Conservation (phyloP, 331 rosid species). For the Stylosanthes scabra region DNA sequence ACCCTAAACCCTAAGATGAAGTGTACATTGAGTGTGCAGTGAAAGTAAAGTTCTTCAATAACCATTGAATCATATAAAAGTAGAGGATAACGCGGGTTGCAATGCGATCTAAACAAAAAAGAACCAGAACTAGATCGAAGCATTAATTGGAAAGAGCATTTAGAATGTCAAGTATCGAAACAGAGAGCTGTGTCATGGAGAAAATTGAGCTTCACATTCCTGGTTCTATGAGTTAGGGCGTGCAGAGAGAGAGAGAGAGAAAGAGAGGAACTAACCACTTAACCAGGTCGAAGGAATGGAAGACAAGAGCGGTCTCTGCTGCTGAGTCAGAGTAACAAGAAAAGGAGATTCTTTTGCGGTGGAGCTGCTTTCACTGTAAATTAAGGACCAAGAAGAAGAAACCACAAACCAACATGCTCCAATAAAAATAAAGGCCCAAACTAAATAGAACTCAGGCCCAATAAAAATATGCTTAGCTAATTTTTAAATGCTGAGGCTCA, state of each 20-base stretch:
- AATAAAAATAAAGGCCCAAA: no score
- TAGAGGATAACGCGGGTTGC: not conserved
- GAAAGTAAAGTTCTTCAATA: slow-evolving; percentile 2
- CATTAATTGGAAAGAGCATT: slow-evolving; percentile 12
- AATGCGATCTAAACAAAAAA: not conserved
- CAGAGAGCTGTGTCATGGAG: not conserved
- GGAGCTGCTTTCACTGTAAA: not conserved
- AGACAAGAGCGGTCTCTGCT: slow-evolving; percentile 12
- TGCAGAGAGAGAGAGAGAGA: slow-evolving; percentile 1
- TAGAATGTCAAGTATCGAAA: not conserved
- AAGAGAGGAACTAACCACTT: slow-evolving; percentile 31
- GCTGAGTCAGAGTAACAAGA: not conserved
- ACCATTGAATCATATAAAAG: not conserved
- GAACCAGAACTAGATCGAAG: slow-evolving; percentile 26
- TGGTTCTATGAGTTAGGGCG: not conserved
- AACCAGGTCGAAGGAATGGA: not conserved
- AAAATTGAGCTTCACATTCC: not conserved
- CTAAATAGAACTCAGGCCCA: not conserved
- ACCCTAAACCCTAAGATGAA: slow-evolving; percentile 15
- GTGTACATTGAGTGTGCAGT: slow-evolving; percentile 5
- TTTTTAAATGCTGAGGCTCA: no score
- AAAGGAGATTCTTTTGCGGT: not conserved
- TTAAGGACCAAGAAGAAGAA: not conserved
- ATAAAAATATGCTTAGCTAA: no score
- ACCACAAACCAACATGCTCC: not conserved